A percentile compares a stretch with the other conserved stretches of the same genome.
phyloP scores from a whole-genome alignment of 768 basidiomycete genomes.

The Collybia nuda region DNA sequence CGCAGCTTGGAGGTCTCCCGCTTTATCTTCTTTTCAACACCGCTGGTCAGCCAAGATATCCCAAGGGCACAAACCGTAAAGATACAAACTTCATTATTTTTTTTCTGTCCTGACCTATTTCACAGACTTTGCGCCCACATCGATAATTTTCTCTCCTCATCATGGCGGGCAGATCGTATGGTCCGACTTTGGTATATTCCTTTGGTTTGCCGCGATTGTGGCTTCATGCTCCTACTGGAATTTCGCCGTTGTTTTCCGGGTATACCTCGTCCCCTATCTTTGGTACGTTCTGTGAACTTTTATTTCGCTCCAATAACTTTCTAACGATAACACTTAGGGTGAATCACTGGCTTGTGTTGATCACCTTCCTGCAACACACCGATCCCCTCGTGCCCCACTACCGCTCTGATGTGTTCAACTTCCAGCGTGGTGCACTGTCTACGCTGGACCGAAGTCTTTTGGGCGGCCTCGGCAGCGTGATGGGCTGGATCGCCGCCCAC shows the following conservation, averaged over 20 bases:
- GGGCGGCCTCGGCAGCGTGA: conserved; percentile 59
- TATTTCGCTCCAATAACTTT: neutral
- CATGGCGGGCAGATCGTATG: conserved; percentile 64
- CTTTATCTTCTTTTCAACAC: conserved; percentile 71
- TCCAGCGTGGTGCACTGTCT: conserved; percentile 55
- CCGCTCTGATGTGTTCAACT: conserved; percentile 48
- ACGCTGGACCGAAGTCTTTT: conserved; percentile 55
- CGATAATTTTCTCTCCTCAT: conserved; percentile 69
- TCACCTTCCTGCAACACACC: conserved; percentile 65
- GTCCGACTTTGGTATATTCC: conserved; percentile 71
- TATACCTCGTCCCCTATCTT: conserved; percentile 79
- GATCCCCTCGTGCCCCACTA: conserved; percentile 61
- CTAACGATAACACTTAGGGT: conserved; percentile 22
- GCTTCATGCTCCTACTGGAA: conserved; percentile 51
- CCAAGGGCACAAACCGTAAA: conserved; percentile 65
- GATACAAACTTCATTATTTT: neutral
- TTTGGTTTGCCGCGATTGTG: conserved; percentile 54
- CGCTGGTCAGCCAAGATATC: conserved; percentile 72
- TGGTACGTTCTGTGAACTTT: conserved; percentile 34
- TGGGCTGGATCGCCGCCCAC: conserved; percentile 70
- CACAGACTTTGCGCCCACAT: conserved; percentile 60
- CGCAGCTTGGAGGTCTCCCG: conserved; percentile 67
- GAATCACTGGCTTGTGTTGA: conserved; percentile 49
- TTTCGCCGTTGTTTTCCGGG: conserved; percentile 58
- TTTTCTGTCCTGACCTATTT: neutral